Evolutionary conservation across 2,329 filamentous ascomycete genomes (phyloP).

Genomic region (Penicillium aurantiogriseum): DNA sequence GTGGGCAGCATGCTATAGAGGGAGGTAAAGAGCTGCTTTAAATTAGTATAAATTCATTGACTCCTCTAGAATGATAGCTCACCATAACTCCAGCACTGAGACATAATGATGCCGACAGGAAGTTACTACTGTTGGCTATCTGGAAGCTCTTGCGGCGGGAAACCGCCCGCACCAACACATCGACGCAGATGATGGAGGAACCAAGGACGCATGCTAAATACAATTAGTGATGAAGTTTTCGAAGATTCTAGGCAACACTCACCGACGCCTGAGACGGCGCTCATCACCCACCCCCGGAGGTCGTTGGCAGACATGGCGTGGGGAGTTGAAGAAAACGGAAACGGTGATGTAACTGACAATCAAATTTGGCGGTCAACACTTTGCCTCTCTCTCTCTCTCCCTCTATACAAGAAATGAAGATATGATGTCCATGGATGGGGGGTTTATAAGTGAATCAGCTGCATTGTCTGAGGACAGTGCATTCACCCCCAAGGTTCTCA

Average conservation of each 20-base stretch:
- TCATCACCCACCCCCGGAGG: conserved; percentile 90
- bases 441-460: neutral
- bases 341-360: conserved; percentile 26
- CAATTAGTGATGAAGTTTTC: neutral
- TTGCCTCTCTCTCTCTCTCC: neutral
- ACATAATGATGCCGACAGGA: conserved; percentile 83
- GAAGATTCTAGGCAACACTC: conserved; percentile 21
- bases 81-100: conserved; percentile 97
- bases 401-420: neutral
- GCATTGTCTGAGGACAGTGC: neutral
- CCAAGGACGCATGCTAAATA: conserved; percentile 61
- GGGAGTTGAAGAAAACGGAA: conserved; percentile 10
- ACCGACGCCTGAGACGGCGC: conserved; percentile 76
- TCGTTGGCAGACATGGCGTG: conserved; percentile 64
- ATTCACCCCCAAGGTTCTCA: conserved; percentile 19
- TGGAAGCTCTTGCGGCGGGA: conserved; percentile 74
- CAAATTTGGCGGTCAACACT: conserved; percentile 20
- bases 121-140: conserved; percentile 84
- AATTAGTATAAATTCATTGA: neutral
- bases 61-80: conserved; percentile 27
- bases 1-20: conserved; percentile 92
- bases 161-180: conserved; percentile 70
- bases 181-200: conserved; percentile 82
- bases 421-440: neutral
- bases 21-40: conserved; percentile 75